Conservation (phyloP, 2,329 filamentous ascomycete species). For the Hansfordia pulvinata region DNA sequence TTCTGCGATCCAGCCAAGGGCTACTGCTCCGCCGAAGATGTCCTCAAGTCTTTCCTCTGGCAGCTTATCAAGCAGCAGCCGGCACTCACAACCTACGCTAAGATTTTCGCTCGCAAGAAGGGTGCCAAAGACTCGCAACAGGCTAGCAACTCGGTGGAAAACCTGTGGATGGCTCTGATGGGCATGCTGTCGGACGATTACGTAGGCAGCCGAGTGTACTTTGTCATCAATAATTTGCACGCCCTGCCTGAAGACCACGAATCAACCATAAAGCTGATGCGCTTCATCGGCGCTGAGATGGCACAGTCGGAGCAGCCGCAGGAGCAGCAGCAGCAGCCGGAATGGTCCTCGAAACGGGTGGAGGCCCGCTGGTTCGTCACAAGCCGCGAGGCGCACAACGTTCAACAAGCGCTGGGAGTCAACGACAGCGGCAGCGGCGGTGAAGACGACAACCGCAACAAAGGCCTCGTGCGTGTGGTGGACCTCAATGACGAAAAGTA, state of each 20-base stretch:
- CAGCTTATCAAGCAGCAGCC: constrained; percentile 22
- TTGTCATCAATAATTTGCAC: constrained; percentile 27
- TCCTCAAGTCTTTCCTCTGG: constrained; percentile 24
- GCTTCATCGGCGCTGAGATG: constrained; percentile 16
- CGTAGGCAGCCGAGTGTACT: constrained; percentile 21
- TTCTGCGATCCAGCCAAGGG: constrained; percentile 23
- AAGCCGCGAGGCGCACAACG: constrained; percentile 18
- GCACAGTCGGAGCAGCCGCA: too few relatives aligned
- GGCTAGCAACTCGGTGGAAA: constrained; percentile 20
- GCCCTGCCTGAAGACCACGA: constrained; percentile 20
- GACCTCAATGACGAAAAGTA: constrained; percentile 23
- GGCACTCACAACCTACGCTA: constrained; percentile 20
- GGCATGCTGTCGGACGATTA: constrained; percentile 25
- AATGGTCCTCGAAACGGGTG: constrained; percentile 11
- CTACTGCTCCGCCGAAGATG: constrained; percentile 23
- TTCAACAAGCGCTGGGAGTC: constrained; percentile 16
- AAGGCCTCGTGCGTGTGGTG: constrained; percentile 20
- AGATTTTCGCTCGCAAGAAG: constrained; percentile 19
- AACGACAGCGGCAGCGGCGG: too few relatives aligned
- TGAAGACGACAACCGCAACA: too few relatives aligned
- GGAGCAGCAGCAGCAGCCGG: too few relatives aligned
- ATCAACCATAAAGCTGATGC: constrained; percentile 21
- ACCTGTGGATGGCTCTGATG: constrained; percentile 25
- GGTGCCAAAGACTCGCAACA: constrained; percentile 13
- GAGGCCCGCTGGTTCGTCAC: constrained; percentile 25